Evolutionary conservation across 177 flowering plant genomes (phyloP).

Genomic region (Tripterygium wilfordii): DNA sequence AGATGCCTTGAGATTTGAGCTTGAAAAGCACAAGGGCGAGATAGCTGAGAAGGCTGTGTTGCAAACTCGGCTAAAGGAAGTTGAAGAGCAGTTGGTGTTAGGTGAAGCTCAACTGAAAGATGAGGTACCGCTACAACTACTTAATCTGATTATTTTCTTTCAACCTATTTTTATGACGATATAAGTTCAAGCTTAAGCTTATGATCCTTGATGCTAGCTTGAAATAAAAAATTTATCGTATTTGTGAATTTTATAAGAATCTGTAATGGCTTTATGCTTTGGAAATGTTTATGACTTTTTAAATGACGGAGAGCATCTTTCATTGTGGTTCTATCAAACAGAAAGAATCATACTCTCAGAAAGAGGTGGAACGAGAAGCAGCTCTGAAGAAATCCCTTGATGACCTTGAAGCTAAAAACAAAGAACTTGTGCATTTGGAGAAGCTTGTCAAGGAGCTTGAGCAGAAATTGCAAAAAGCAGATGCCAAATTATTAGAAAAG

Average conservation of each 20-base stretch:
- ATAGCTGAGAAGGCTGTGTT: conserved; percentile 45
- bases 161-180: too few species aligned
- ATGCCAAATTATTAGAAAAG: conserved; percentile 42
- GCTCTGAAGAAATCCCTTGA: conserved; percentile 34
- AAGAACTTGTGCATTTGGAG: conserved; percentile 37
- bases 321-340: conserved; percentile 16
- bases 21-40: conserved; percentile 56
- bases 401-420: conserved; percentile 62
- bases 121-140: too few species aligned
- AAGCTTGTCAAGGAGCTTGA: conserved; percentile 62
- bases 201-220: too few species aligned
- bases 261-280: too few species aligned
- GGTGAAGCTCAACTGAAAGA: conserved; percentile 47
- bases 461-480: conserved; percentile 47
- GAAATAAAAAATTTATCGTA: too few species aligned
- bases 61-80: conserved; percentile 43
- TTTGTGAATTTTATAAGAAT: too few species aligned
- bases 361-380: conserved; percentile 46
- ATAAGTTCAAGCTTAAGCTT: too few species aligned
- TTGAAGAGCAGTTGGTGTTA: conserved; percentile 43
- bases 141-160: too few species aligned
- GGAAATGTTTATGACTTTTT: too few species aligned
- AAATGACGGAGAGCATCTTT: too few species aligned
- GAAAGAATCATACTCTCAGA: conserved; percentile 49
- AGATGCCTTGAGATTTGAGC: conserved; percentile 37